Evolutionary conservation across 805 yeast species (phyloP), one percentile per base, ranked within the genome.

Genomic region (Wickerhamomyces strasburgensis): DNA sequence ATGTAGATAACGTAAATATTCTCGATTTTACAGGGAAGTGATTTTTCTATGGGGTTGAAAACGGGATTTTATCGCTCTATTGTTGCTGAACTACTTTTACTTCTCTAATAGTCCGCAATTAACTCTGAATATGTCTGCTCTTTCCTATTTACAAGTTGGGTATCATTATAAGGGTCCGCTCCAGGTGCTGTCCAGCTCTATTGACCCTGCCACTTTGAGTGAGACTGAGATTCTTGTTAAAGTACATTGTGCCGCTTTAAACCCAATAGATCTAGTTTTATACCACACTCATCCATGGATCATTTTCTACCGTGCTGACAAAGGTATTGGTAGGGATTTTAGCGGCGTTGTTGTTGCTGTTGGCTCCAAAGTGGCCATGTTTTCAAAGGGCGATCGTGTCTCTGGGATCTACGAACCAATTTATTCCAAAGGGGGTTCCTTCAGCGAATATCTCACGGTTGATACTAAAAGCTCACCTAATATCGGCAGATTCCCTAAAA

Each of bases 221-320:
- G 58, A 71, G 30, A 21, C 28, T 26, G 70, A 70, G 39, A 47
- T 78, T 3, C 55, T 76, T 3, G 62, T 79, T 37, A 65, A 70
- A 50, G 65, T 72, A 7, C 52, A 57, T 17, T 70, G 79, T 8
- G 70, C 61, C 29, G 80, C 78, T 1, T 55, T 68, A 16, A 79
- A 79, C 51, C 85, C 84, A 8, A 65, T 77, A 16, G 85, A 79
- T 37, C 11, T 75, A 64, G 64, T 72, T 44, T 73, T 74, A 40
- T 42, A 38, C 52, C 42, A 49, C 41, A 34, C 53, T 7, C 51
- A 47, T 23, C 21, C 9, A 49, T 10, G 47, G 48, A 43, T 67
- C 67, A 16, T 49, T 21, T 18, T 51, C 57, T 15, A 51, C 54
- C 35, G 37, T 6, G 34, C 47, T 19, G 9, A 26, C 31, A 50